Conservation (phyloP, 352 stramenopile genomes). For the Phytopythium oedochilum region DNA sequence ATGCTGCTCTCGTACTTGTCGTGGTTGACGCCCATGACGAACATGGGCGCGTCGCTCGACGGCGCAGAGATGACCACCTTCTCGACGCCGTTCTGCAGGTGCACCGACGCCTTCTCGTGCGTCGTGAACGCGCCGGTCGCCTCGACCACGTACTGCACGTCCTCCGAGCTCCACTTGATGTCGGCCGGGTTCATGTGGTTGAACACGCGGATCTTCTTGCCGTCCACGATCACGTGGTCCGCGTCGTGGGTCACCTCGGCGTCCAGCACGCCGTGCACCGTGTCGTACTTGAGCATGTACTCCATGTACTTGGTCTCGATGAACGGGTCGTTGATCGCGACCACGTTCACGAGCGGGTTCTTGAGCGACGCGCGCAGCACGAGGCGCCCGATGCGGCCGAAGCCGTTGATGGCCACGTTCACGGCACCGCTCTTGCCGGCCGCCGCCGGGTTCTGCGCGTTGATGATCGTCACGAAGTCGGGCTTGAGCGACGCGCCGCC, state of each 20-base stretch:
- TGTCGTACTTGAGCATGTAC: conserved; percentile 93
- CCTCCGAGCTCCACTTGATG: conserved; percentile 89
- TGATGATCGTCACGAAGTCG: conserved; percentile 98
- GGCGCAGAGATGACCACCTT: conserved; percentile 98
- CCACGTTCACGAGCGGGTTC: conserved; percentile 84
- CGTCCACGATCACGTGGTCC: conserved; percentile 90
- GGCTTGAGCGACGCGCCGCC: conserved; percentile 96
- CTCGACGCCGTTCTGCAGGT: conserved; percentile 93
- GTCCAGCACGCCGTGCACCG: conserved; percentile 89
- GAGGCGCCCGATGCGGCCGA: conserved; percentile 97
- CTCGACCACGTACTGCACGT: conserved; percentile 95
- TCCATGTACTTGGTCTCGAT: conserved; percentile 97
- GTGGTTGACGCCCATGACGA: conserved; percentile 99
- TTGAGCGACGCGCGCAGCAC: conserved; percentile 91
- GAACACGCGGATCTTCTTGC: conserved; percentile 92
- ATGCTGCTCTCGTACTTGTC: conserved; percentile 92
- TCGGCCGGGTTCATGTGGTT: conserved; percentile 92
- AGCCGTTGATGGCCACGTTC: conserved; percentile 98
- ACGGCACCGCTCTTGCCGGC: conserved; percentile 37
- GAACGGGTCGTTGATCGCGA: conserved; percentile 95
- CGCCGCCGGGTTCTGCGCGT: conserved; percentile 62
- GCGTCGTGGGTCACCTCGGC: conserved; percentile 85
- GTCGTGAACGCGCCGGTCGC: conserved; percentile 72
- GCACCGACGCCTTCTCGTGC: conserved; percentile 89
- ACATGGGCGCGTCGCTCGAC: conserved; percentile 97